These are phyloP conservation scores for Crucihimalaya himalaica DNA, from an alignment of 345 rosid species.

Conservation along the genomic window DNA sequence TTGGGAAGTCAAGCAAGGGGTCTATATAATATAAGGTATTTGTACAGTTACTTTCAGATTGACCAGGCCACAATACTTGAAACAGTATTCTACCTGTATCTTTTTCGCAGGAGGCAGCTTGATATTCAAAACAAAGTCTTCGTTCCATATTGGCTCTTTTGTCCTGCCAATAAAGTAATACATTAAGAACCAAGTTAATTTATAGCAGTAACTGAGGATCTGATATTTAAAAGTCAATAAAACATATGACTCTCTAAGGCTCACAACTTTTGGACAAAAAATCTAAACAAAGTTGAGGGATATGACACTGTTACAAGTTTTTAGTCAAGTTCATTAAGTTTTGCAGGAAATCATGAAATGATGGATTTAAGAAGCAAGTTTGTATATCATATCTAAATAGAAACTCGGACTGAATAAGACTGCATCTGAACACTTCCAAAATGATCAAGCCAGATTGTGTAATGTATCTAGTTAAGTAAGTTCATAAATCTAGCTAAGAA, in stretches of 20 bases:
- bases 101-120: constrained; percentile 57
- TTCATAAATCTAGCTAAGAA: neutral
- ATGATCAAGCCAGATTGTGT: constrained; percentile 7
- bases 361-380: neutral
- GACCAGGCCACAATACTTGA: neutral
- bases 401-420: neutral
- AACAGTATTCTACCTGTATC: constrained; percentile 61
- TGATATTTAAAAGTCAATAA: neutral
- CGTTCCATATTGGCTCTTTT: constrained; percentile 85
- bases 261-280: constrained; percentile 3
- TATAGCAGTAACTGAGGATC: neutral
- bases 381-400: neutral
- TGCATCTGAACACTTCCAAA: neutral
- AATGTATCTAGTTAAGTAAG: neutral
- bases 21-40: constrained; percentile 10
- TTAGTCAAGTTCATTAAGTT: neutral
- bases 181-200: neutral
- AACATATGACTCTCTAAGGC: constrained; percentile 2
- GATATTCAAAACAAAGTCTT: constrained; percentile 67
- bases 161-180: constrained; percentile 50
- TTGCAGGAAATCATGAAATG: neutral
- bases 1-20: constrained; percentile 14
- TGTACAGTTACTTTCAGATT: neutral
- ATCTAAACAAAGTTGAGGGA: neutral
- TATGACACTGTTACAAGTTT: neutral